Evolutionary conservation across 2,329 filamentous ascomycete genomes (phyloP), one percentile per base, ranked within the genome.

Genomic region (Nigrospora osmanthi): DNA sequence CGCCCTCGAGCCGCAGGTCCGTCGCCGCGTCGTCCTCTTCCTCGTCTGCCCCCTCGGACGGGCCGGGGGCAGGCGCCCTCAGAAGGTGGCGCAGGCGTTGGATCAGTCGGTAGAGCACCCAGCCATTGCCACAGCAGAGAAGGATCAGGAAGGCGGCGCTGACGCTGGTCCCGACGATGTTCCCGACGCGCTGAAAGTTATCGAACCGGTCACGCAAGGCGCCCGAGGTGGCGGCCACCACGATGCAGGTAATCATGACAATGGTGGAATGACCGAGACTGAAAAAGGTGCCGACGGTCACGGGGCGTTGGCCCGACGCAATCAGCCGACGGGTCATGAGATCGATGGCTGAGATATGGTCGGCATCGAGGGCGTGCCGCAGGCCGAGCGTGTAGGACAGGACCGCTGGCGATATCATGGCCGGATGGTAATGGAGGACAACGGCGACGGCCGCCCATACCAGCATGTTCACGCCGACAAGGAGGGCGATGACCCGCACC

Each of bases 281-380:
- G 71, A 98, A 97, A 62, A 88, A 97, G 1, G 89, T 95, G 37
- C 91, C 93, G 1, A 97, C 91, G 0, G 90, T 91, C 11, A 94
- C 89, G 2, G 91, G 90, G 2, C 80, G 80, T 59, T 93, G 88
- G 15, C 89, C 89, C 0, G 87, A 79, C 0, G 90, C 90, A 34
- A 97, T 81, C 19, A 97, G 78, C 7, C 91, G 82, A 3, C 93
- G 78, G 1, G 93, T 97, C 83, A 94, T 95, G 34, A 97, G 77
- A 65, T 97, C 91, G 57, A 97, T 98, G 51, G 90, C 91, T 55
- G 67, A 67, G 57, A 76, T 78, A 62, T 97, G 93, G 65, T 97
- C 91, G n/a, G 91, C 93, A 59, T 97, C 93, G 38, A 97, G 80
- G n/a, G 91, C 91, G 71, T 97, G 91, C 36, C 91, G 85, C 12